Evolutionary conservation across 345 rosid genomes (phyloP), one percentile per base, ranked within the genome.

Genomic region (Litchi chinensis): DNA sequence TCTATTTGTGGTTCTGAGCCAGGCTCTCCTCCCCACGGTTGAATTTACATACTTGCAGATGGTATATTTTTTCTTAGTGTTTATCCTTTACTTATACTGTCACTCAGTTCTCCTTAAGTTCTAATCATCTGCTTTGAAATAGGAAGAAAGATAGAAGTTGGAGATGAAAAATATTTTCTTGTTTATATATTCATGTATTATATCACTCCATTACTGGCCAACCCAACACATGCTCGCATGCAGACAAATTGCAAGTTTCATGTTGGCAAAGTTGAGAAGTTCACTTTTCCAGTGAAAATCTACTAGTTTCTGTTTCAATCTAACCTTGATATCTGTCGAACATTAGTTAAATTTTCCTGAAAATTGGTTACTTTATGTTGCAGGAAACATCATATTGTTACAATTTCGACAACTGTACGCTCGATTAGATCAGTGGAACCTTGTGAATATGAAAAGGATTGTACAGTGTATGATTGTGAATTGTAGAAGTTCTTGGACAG

Each of bases 1-100:
- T 96, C 98, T 13, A 68, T 91, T 1, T 91, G 90, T 65, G 97
- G 89, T 79, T 96, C 97, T 60, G 98, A 96, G 80, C 91, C 88
- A 6, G 97, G 86, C 72, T 96, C 98, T 65, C 99, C 98, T 74
- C 92, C 87, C 5, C 99, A 87, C 62, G 79, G 88, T 75, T 93
- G 79, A 86, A 65, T 64, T 28, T 72, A 76, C 39, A 57, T 41
- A 69, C 65, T 52, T 69, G 65, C 68, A 66, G 76, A 76, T 68
- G 87, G 89, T 87, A 83, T 19, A 78, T 70, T 54, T 63, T 76
- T 11, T 24, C 66, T 0, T 43, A n/a, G 40, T 24, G 1, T 60
- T 10, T 69, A 26, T 15, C 21, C 67, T 63, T 19, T 59, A 5
- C 46, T 48, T 54, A 21, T 28, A 28, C 6, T 32, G 32, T 74